Base-by-base conservation (phyloP, 208 protist genomes). In the Trypanosoma rangeli region DNA sequence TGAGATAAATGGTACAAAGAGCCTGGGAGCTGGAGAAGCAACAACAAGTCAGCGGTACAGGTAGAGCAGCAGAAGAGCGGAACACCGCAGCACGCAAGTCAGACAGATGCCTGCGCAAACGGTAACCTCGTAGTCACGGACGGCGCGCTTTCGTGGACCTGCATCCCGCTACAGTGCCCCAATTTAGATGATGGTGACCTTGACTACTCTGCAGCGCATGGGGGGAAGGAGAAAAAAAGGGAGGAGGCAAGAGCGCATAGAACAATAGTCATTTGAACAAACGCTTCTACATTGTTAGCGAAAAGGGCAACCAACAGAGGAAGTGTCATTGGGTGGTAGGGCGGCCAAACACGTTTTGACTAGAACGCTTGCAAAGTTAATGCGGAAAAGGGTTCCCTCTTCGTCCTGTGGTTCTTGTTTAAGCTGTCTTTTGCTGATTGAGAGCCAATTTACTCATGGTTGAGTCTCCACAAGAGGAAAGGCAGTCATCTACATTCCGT, bases 221-320 rank as follows among this genome's bases (percentile, higher is more conserved):
- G 37, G 12, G 42, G 58, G 33, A 68, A 61, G n/a, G 29, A 55
- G 48, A 55, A 55, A 31, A 69, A 60, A 50, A 42, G 28, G 22
- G 22, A 56, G n/a, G 26, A 39, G 22, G 48, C 5, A 64, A 29
- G 33, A 52, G 20, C 13, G n/a, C 8, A 53, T 10, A 18, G 12
- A 1, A 12, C 9, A 53, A 24, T 53, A 53, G n/a, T 7, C 49
- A 53, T 24, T 24, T 26, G 49, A 53, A 26, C 12, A 26, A 53
- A 20, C 22, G 1, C 18, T 24, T 66, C 12, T 28, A 55, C 26
- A 4, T 1, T 26, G 53, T 33, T 18, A 42, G 7, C 4, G 20
- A 56, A 9, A 44, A 49, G 37, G 42, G 8, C 13, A 49, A 63
- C 0, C 3, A 12, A 24, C 9, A 1, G 22, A 24, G 7, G 7